These are phyloP conservation scores for Yamadazyma taylorii DNA, from an alignment of 1,139 yeast genomes.

Conservation along the genomic window DNA sequence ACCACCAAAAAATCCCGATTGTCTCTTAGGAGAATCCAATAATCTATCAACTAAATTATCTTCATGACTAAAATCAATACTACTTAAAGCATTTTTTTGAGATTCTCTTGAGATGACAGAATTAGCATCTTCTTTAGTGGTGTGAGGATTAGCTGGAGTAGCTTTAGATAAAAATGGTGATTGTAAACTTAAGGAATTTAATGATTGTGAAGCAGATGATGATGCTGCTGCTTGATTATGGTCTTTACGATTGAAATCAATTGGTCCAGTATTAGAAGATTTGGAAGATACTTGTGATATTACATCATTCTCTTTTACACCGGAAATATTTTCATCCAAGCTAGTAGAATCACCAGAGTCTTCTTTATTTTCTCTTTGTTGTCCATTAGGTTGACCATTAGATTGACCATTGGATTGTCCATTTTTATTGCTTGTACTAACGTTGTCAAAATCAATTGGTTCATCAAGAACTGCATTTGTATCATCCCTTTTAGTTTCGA, in stretches of 20 bases:
- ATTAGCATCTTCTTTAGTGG: slow-evolving; percentile 54
- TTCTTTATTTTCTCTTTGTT: too few relatives aligned
- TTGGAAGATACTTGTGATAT: slow-evolving; percentile 19
- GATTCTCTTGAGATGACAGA: slow-evolving; percentile 40
- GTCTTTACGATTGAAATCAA: slow-evolving; percentile 5
- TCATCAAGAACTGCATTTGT: too few relatives aligned
- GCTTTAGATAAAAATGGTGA: slow-evolving; percentile 45
- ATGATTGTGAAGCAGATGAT: slow-evolving; percentile 9
- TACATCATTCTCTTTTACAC: background rate
- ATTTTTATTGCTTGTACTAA: too few relatives aligned
- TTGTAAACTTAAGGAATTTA: slow-evolving; percentile 28
- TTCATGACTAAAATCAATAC: slow-evolving; percentile 9
- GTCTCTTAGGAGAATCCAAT: slow-evolving; percentile 13
- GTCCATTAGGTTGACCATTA: too few relatives aligned
- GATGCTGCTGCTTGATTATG: too few relatives aligned
- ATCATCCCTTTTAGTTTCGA: background rate
- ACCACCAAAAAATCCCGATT: slow-evolving; percentile 8
- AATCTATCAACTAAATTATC: slow-evolving; percentile 16
- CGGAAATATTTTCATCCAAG: background rate
- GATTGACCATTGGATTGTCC: too few relatives aligned
- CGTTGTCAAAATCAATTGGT: too few relatives aligned
- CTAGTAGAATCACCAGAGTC: slow-evolving; percentile 2
- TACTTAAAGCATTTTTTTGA: slow-evolving; percentile 13
- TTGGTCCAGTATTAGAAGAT: slow-evolving; percentile 16
- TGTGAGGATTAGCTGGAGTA: slow-evolving; percentile 58